Conservation (phyloP, 78 protist species). For the Tieghemostelium lacteum region DNA sequence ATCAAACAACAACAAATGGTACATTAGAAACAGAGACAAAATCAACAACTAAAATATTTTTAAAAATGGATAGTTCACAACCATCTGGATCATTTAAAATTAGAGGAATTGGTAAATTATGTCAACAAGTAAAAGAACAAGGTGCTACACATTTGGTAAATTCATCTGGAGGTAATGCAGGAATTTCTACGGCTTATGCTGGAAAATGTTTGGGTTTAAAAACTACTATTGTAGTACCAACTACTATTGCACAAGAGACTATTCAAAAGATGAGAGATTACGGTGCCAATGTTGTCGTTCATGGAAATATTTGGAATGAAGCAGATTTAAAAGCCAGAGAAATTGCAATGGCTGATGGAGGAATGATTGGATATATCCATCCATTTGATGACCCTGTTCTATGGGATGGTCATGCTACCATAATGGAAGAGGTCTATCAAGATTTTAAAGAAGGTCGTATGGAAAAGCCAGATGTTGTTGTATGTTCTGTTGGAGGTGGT, state of each 20-base stretch:
- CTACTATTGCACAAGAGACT: slow-evolving; percentile 52
- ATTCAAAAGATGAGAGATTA: slow-evolving; percentile 64
- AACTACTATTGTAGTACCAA: slow-evolving; percentile 77
- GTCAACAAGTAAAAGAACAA: slow-evolving; percentile 28
- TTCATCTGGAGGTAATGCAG: slow-evolving; percentile 84
- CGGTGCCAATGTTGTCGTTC: slow-evolving; percentile 73
- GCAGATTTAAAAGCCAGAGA: slow-evolving; percentile 71
- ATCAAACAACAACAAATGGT: too few species aligned
- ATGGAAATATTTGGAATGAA: slow-evolving; percentile 81
- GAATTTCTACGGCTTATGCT: slow-evolving; percentile 64
- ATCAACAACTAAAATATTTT: slow-evolving; percentile 24
- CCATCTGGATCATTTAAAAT: slow-evolving; percentile 80
- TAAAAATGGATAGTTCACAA: slow-evolving; percentile 75
- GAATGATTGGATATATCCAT: slow-evolving; percentile 64
- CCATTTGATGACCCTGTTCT: slow-evolving; percentile 76
- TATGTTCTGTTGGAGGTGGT: slow-evolving; percentile 84
- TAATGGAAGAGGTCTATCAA: slow-evolving; percentile 53
- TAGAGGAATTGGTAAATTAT: slow-evolving; percentile 72
- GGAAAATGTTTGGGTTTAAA: slow-evolving; percentile 58
- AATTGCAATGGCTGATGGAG: slow-evolving; percentile 48
- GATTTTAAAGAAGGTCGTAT: background rate
- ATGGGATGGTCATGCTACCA: slow-evolving; percentile 81
- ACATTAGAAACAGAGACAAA: too few species aligned
- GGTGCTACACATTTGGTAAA: slow-evolving; percentile 61
- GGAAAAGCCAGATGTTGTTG: slow-evolving; percentile 62